A percentile compares a stretch with the other conserved stretches of the same genome.
Evolutionary conservation across 331 rosid genomes (phyloP).

Genomic region (Cydonia oblonga): DNA sequence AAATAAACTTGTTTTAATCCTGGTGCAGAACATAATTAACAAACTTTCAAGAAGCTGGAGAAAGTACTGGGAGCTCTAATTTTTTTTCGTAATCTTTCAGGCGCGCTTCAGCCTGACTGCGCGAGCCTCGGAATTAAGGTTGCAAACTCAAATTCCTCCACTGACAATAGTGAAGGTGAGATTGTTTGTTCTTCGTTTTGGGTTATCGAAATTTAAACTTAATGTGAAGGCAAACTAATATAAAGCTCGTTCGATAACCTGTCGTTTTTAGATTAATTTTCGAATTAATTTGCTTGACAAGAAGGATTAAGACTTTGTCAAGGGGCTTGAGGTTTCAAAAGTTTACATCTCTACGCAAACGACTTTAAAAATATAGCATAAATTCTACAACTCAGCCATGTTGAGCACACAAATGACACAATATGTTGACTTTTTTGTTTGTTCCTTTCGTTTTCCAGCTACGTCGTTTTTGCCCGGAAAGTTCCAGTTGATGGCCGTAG

Average conservation of each 20-base stretch:
- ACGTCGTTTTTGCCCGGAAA: constrained; percentile 31
- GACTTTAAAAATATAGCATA: background rate
- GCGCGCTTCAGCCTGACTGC: constrained; percentile 71
- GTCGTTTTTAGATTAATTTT: background rate
- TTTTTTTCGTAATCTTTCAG: constrained; percentile 17
- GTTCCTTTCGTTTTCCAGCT: constrained; percentile 27
- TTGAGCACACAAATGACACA: background rate
- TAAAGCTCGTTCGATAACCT: background rate
- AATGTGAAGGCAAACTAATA: background rate
- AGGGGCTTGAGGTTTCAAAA: background rate
- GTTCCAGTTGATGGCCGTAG: constrained; percentile 28
- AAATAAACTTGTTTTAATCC: background rate
- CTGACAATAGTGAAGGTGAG: constrained; percentile 6
- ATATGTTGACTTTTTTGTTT: background rate
- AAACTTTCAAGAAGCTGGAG: background rate
- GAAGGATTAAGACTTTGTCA: background rate
- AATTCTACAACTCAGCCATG: background rate
- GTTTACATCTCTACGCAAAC: background rate
- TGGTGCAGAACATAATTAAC: background rate
- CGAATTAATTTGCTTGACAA: background rate
- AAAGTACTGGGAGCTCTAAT: background rate
- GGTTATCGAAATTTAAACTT: too few relatives aligned
- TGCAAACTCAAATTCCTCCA: constrained; percentile 16
- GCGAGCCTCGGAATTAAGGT: constrained; percentile 64
- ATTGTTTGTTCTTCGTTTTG: background rate